phyloP scores from a whole-genome alignment of 345 rosid species.

The Dovyalis caffra region DNA sequence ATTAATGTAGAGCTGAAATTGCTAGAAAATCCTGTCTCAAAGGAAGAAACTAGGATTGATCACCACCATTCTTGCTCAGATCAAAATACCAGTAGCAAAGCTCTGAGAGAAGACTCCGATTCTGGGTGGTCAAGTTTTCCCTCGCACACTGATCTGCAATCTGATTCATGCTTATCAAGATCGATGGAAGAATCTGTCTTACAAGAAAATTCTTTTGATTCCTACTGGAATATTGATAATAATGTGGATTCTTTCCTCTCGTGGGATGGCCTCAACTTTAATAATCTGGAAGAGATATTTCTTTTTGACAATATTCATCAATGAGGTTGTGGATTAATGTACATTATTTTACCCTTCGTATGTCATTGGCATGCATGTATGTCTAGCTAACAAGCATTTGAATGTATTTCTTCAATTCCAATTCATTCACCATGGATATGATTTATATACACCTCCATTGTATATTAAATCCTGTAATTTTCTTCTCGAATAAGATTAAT shows the following conservation, averaged over 20 bases:
- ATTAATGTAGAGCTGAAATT: not conserved
- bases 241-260: slow-evolving; percentile 9
- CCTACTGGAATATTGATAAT: slow-evolving; percentile 11
- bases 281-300: slow-evolving; percentile 13
- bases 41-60: not conserved
- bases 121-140: not conserved
- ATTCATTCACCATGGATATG: too few species aligned
- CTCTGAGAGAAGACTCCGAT: slow-evolving; percentile 1
- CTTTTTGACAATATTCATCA: not conserved
- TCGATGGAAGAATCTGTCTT: not conserved
- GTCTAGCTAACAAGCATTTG: too few species aligned
- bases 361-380: not conserved
- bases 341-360: not conserved
- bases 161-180: slow-evolving; percentile 16
- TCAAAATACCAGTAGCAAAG: not conserved
- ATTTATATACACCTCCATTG: too few species aligned
- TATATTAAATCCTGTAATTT: too few species aligned
- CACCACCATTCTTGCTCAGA: not conserved
- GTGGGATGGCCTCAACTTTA: slow-evolving; percentile 13
- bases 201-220: not conserved
- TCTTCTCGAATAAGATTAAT: too few species aligned
- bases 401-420: too few species aligned
- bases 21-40: not conserved
- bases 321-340: not conserved
- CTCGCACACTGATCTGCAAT: not conserved